Percentiles rank a stretch among this genome's conserved stretches.
phyloP scores from a whole-genome alignment of 2,329 filamentous ascomycete genomes.

The Hypocreales sp. region DNA sequence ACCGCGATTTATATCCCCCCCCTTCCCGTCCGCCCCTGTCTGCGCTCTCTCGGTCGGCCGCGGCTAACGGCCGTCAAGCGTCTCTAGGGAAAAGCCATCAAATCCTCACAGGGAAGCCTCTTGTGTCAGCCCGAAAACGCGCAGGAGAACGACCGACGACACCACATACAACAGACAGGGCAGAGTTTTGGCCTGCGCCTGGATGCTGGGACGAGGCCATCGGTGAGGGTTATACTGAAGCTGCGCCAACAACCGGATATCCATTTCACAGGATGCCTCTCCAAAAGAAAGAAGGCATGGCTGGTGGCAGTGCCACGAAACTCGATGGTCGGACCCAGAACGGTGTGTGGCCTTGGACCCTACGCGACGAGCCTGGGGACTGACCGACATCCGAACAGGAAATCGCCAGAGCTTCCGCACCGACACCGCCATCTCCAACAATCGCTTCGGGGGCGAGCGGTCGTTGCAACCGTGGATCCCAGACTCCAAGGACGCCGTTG shows the following conservation, averaged over 20 bases:
- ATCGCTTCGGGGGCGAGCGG: slow-evolving; percentile 53
- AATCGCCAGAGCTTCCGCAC: slow-evolving; percentile 61
- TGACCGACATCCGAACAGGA: slow-evolving; percentile 30
- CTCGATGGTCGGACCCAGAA: slow-evolving; percentile 17
- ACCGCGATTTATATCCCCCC: no score
- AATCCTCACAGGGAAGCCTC: no score
- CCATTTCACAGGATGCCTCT: slow-evolving; percentile 19
- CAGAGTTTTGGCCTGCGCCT: slow-evolving; percentile 5
- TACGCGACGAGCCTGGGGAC: not conserved
- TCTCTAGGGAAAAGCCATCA: no score
- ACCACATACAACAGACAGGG: not conserved
- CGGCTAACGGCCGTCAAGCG: no score
- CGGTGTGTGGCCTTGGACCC: slow-evolving; percentile 10
- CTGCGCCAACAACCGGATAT: slow-evolving; percentile 8
- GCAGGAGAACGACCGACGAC: no score
- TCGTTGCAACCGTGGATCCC: slow-evolving; percentile 72
- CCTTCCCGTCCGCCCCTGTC: no score
- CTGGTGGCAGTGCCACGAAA: slow-evolving; percentile 15
- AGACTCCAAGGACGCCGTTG: slow-evolving; percentile 41
- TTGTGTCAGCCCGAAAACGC: no score
- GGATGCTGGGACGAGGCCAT: slow-evolving; percentile 10
- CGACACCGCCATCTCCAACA: slow-evolving; percentile 74
- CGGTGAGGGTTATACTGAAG: slow-evolving; percentile 10
- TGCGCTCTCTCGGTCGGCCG: no score
- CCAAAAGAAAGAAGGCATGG: slow-evolving; percentile 22